phyloP scores from a whole-genome alignment of 345 rosid genomes.

The Erucastrum elatum region DNA sequence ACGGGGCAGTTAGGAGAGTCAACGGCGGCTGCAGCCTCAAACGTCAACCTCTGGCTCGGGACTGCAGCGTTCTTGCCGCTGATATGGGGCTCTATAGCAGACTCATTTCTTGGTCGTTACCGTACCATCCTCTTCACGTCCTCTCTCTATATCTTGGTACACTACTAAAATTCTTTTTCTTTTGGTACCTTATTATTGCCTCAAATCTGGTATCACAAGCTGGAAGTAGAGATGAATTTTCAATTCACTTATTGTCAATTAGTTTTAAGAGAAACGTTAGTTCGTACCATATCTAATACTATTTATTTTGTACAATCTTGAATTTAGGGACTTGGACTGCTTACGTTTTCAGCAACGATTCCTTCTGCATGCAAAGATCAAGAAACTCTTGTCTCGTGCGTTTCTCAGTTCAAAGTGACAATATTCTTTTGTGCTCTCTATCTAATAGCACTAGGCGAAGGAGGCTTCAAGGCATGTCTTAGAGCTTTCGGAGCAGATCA shows the following conservation, averaged over 20 bases:
- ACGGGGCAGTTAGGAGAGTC: constrained; percentile 50
- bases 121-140: constrained; percentile 47
- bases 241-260: not conserved
- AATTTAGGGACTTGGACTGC: constrained; percentile 51
- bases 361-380: constrained; percentile 37
- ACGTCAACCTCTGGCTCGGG: constrained; percentile 50
- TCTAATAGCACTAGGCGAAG: constrained; percentile 34
- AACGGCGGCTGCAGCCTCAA: constrained; percentile 48
- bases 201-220: not conserved
- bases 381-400: constrained; percentile 29
- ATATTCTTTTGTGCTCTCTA: constrained; percentile 30
- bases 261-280: not conserved
- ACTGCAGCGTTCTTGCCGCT: constrained; percentile 43
- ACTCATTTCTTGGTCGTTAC: constrained; percentile 53
- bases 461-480: constrained; percentile 33
- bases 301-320: not conserved
- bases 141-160: constrained; percentile 38
- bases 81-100: constrained; percentile 49
- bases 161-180: not conserved
- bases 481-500: constrained; percentile 40
- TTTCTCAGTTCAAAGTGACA: constrained; percentile 36
- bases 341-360: constrained; percentile 59
- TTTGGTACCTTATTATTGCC: not conserved
- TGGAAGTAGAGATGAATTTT: not conserved
- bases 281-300: not conserved